Conservation (phyloP, 805 yeast species). For the Lipomyces chichibuensis region DNA sequence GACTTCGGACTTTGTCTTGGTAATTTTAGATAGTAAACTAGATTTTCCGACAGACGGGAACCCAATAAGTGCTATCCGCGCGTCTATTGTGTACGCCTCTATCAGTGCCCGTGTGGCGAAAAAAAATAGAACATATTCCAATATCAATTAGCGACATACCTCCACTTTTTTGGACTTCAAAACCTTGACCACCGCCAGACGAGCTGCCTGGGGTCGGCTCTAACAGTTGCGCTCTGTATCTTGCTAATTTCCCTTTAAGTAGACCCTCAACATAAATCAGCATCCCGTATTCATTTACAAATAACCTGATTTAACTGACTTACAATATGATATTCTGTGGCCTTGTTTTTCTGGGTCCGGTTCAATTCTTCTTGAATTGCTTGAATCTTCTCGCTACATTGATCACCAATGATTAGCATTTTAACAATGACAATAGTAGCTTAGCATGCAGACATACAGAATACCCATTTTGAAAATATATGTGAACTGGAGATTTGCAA, state of each 20-base stretch:
- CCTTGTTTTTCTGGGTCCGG: conserved; percentile 94
- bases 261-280: conserved; percentile 50
- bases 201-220: conserved; percentile 83
- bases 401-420: neutral
- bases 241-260: conserved; percentile 88
- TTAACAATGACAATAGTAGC: neutral
- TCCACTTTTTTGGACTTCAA: conserved; percentile 93
- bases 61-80: conserved; percentile 92
- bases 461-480: conserved; percentile 18
- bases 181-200: conserved; percentile 77
- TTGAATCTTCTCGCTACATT: conserved; percentile 33
- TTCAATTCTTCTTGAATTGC: conserved; percentile 90
- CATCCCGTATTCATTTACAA: neutral
- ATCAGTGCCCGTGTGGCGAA: neutral
- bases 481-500: neutral
- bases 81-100: conserved; percentile 55
- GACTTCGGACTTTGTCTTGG: conserved; percentile 91
- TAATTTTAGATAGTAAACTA: conserved; percentile 81
- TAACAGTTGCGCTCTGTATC: conserved; percentile 80
- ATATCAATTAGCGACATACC: conserved; percentile 18
- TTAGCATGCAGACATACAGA: conserved; percentile 10
- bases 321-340: conserved; percentile 93
- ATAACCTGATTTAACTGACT: neutral
- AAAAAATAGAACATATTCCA: neutral
- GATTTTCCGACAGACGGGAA: conserved; percentile 98